Evolutionary conservation across 2,329 filamentous ascomycete genomes (phyloP).

Genomic region (Botryotinia narcissicola): DNA sequence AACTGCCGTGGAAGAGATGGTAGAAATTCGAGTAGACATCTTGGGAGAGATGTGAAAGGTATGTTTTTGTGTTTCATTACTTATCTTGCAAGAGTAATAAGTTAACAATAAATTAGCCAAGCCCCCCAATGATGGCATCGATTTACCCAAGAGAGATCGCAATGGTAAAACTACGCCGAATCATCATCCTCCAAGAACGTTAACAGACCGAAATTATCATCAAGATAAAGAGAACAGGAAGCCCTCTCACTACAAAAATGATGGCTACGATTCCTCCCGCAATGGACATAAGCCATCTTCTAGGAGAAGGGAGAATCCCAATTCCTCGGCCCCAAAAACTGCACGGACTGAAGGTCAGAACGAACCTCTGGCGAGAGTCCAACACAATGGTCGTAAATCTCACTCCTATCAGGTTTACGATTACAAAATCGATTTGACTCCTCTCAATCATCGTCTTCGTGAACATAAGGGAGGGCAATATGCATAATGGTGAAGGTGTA

Average conservation of each 20-base stretch:
- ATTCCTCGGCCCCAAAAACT: too few species aligned
- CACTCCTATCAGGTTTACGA: background rate
- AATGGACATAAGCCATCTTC: background rate
- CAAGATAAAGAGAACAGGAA: background rate
- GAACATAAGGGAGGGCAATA: background rate
- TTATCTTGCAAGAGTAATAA: background rate
- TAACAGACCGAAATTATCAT: too few species aligned
- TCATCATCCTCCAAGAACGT: too few species aligned
- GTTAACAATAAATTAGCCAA: background rate
- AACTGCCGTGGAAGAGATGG: background rate
- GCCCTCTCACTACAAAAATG: fast-evolving
- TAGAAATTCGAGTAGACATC: background rate
- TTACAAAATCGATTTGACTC: fast-evolving
- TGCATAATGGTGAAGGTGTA: background rate
- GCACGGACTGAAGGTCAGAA: background rate
- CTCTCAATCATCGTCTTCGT: background rate
- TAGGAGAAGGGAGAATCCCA: background rate
- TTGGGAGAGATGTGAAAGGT: background rate
- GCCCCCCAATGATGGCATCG: too few species aligned
- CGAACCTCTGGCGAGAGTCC: background rate
- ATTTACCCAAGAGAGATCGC: too few species aligned
- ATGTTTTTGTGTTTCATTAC: background rate
- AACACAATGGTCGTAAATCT: background rate
- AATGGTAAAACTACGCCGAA: background rate
- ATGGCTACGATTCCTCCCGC: background rate